These are phyloP conservation scores for Exobasidium rhododendri DNA, from an alignment of 1,284 basidiomycete species.

Conservation along the genomic window DNA sequence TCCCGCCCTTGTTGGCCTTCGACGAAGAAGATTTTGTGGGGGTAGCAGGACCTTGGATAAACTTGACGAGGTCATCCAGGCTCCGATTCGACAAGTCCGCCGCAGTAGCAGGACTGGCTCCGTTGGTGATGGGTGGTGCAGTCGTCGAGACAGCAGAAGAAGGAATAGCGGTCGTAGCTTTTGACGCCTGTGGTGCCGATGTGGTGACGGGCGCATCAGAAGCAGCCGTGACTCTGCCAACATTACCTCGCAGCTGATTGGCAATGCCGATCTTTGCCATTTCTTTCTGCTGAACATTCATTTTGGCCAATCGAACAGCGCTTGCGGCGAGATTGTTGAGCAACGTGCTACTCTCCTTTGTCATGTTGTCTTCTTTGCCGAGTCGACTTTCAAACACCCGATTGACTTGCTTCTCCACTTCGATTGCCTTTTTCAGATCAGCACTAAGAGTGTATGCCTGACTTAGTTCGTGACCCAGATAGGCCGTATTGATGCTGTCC, in stretches of 20 bases:
- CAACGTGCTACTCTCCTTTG: constrained; percentile 50
- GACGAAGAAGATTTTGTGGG: background rate
- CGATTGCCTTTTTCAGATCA: constrained; percentile 49
- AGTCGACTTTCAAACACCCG: constrained; percentile 47
- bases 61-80: constrained; percentile 46
- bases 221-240: background rate
- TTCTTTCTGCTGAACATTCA: constrained; percentile 40
- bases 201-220: background rate
- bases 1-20: constrained; percentile 3
- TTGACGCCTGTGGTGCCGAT: background rate
- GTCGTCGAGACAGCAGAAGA: constrained; percentile 3
- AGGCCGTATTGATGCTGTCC: constrained; percentile 51
- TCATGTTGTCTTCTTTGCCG: constrained; percentile 51
- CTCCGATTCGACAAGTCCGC: constrained; percentile 25
- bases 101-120: background rate
- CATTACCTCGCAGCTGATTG: constrained; percentile 16
- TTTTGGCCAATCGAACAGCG: constrained; percentile 48
- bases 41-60: constrained; percentile 35
- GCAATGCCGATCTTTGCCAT: background rate
- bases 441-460: constrained; percentile 48
- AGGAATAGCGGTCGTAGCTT: constrained; percentile 15
- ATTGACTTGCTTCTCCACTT: constrained; percentile 47
- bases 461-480: constrained; percentile 50
- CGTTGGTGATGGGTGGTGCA: background rate
- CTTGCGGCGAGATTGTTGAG: constrained; percentile 43